Conservation (phyloP, 2,329 filamentous ascomycete species). For the Arthrobotrys iridis region DNA sequence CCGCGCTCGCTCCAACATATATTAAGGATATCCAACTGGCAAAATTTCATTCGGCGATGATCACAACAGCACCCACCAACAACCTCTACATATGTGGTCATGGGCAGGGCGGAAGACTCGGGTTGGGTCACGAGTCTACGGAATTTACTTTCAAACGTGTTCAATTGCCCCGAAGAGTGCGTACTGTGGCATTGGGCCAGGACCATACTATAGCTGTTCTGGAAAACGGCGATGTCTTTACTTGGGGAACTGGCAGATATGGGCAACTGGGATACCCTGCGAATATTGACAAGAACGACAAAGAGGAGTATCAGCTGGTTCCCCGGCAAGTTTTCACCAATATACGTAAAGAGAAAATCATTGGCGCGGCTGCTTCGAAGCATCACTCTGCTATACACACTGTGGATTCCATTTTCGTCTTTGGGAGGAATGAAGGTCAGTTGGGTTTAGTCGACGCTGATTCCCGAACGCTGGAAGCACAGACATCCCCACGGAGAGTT, state of each 20-base stretch:
- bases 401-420: conserved; percentile 82
- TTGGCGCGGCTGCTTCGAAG: conserved; percentile 86
- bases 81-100: conserved; percentile 95
- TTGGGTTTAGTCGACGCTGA: conserved; percentile 91
- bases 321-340: conserved; percentile 92
- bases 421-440: conserved; percentile 94
- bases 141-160: conserved; percentile 87
- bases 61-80: conserved; percentile 85
- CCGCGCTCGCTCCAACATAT: conserved; percentile 28
- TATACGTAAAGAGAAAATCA: conserved; percentile 82
- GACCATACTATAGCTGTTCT: conserved; percentile 90
- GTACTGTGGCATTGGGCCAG: conserved; percentile 83
- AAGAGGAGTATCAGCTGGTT: conserved; percentile 81
- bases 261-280: conserved; percentile 85
- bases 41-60: conserved; percentile 87
- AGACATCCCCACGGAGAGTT: conserved; percentile 83
- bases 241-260: conserved; percentile 88
- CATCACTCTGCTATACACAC: conserved; percentile 93
- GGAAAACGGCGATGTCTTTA: conserved; percentile 87
- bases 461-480: conserved; percentile 86
- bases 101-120: conserved; percentile 87
- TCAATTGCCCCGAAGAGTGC: conserved; percentile 71
- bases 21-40: conserved; percentile 68
- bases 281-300: conserved; percentile 73
- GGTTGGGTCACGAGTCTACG: conserved; percentile 83